Evolutionary conservation across 2,329 filamentous ascomycete species (phyloP).

Genomic region (Beauveria sp.): DNA sequence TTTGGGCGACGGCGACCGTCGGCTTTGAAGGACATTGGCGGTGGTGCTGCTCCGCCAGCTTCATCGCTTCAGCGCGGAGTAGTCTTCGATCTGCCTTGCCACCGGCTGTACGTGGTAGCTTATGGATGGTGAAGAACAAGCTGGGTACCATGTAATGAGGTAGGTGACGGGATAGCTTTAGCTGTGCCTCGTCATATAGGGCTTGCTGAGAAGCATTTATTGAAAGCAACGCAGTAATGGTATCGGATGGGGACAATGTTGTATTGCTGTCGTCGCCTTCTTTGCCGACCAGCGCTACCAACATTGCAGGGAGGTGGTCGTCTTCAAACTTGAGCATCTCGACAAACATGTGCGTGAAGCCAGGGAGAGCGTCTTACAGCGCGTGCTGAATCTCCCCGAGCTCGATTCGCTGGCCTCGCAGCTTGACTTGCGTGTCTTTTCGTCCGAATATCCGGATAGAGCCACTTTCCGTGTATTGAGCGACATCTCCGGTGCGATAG

Average conservation of each 20-base stretch:
- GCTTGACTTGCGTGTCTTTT: conserved; percentile 52
- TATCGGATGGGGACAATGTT: neutral
- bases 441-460: conserved; percentile 40
- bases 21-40: too few relatives aligned
- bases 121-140: neutral
- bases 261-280: neutral
- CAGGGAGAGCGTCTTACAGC: conserved; percentile 20
- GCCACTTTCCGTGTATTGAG: conserved; percentile 32
- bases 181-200: conserved; percentile 11
- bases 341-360: neutral
- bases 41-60: too few relatives aligned
- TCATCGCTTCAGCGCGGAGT: too few relatives aligned
- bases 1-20: too few relatives aligned
- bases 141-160: neutral
- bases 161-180: conserved; percentile 1
- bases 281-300: too few relatives aligned
- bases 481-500: conserved; percentile 42
- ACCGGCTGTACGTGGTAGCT: neutral
- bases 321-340: neutral
- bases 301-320: too few relatives aligned
- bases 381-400: conserved; percentile 27
- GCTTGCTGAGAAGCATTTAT: too few relatives aligned
- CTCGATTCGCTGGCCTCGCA: conserved; percentile 51
- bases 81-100: conserved; percentile 20
- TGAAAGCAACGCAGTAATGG: neutral